These are phyloP conservation scores for Hymenoscyphus fraxineus DNA, from an alignment of 2,329 filamentous ascomycete genomes.

Conservation along the genomic window DNA sequence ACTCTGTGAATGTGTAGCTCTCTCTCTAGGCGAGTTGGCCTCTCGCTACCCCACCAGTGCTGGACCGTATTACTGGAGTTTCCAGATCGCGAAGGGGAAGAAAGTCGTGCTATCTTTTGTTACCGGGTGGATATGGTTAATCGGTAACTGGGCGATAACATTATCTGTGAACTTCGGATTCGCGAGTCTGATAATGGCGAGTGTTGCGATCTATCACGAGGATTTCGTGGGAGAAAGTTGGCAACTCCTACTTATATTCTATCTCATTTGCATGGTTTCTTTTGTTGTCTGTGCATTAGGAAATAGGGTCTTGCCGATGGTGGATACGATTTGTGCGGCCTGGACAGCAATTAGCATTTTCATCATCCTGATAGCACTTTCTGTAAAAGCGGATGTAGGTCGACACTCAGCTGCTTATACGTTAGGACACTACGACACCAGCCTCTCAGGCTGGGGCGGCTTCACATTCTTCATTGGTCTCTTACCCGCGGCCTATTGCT, in stretches of 20 bases:
- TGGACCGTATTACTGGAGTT: slow-evolving; percentile 76
- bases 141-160: slow-evolving; percentile 79
- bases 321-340: slow-evolving; percentile 55
- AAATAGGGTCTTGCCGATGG: slow-evolving; percentile 62
- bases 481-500: slow-evolving; percentile 55
- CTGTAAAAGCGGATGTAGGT: slow-evolving; percentile 50
- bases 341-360: slow-evolving; percentile 55
- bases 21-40: slow-evolving; percentile 70
- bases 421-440: slow-evolving; percentile 53
- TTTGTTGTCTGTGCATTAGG: slow-evolving; percentile 63
- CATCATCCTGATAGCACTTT: slow-evolving; percentile 53
- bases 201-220: slow-evolving; percentile 51
- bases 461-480: slow-evolving; percentile 63
- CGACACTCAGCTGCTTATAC: slow-evolving; percentile 49
- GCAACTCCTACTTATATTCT: slow-evolving; percentile 69
- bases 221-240: slow-evolving; percentile 52
- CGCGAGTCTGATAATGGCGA: slow-evolving; percentile 50
- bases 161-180: slow-evolving; percentile 78
- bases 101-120: slow-evolving; percentile 65
- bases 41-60: slow-evolving; percentile 73
- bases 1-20: slow-evolving; percentile 62
- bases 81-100: slow-evolving; percentile 63
- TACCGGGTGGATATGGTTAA: slow-evolving; percentile 71
- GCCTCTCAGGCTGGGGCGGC: slow-evolving; percentile 52
- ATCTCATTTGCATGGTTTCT: slow-evolving; percentile 61